Conservation (phyloP, 2,329 filamentous ascomycete genomes). For the Chaetomium globosum region DNA sequence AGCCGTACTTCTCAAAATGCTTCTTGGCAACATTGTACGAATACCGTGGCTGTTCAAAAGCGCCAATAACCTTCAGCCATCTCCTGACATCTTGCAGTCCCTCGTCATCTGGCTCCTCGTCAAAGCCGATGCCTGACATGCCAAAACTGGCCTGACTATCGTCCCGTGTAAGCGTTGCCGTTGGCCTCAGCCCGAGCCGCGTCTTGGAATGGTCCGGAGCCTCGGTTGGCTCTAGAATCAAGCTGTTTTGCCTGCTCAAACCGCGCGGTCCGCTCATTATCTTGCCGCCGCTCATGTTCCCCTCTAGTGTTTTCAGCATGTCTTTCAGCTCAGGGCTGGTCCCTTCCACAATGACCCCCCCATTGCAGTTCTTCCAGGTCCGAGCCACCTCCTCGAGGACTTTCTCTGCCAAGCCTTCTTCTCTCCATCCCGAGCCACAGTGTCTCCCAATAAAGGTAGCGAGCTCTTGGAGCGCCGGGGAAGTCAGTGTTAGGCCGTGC, state of each 20-base stretch:
- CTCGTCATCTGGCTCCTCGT: conserved; percentile 61
- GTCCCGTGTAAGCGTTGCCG: conserved; percentile 53
- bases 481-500: conserved; percentile 89
- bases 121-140: conserved; percentile 56
- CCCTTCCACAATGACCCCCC: conserved; percentile 89
- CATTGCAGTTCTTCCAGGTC: conserved; percentile 87
- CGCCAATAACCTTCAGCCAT: conserved; percentile 82
- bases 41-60: conserved; percentile 82
- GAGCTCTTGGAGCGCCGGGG: conserved; percentile 79
- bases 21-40: conserved; percentile 80
- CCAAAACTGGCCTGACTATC: conserved; percentile 69
- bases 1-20: conserved; percentile 75
- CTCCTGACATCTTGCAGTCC: conserved; percentile 68
- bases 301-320: conserved; percentile 81
- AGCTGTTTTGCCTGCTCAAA: conserved; percentile 65
- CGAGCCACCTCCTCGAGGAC: conserved; percentile 90
- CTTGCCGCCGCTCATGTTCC: conserved; percentile 84
- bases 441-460: conserved; percentile 89
- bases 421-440: conserved; percentile 94
- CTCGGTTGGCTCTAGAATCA: conserved; percentile 60
- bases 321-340: conserved; percentile 72
- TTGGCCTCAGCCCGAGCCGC: conserved; percentile 57
- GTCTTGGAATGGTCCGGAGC: conserved; percentile 58
- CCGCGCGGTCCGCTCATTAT: conserved; percentile 57
- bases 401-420: conserved; percentile 89